A percentile compares a stretch with the other conserved stretches of the same genome.
phyloP scores from a whole-genome alignment of 306 rosid species.

The Vachellia collinsii region DNA sequence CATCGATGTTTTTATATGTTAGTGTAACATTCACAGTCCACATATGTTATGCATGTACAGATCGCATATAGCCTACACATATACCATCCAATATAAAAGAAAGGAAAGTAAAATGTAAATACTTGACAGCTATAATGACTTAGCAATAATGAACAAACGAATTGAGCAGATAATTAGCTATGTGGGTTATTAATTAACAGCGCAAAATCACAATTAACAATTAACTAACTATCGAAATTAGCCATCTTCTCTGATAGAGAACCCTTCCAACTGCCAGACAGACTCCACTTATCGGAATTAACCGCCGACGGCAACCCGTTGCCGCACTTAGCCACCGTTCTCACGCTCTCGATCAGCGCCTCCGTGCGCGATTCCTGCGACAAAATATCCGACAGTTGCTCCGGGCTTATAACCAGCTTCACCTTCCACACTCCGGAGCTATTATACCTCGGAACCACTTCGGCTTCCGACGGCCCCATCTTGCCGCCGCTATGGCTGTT shows the following conservation, averaged over 20 bases:
- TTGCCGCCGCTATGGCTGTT: conserved; percentile 3
- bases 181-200: background rate
- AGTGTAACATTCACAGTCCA: no score
- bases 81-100: background rate
- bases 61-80: background rate
- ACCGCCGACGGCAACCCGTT: conserved; percentile 49
- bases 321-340: conserved; percentile 85
- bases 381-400: conserved; percentile 76
- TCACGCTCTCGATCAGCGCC: conserved; percentile 75
- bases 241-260: conserved; percentile 33
- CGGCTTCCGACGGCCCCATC: conserved; percentile 51
- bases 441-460: conserved; percentile 64
- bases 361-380: conserved; percentile 67
- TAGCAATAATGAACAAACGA: background rate
- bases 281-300: conserved; percentile 71
- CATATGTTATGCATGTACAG: no score
- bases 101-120: background rate
- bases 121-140: background rate
- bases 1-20: no score
- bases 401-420: conserved; percentile 73
- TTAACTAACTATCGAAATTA: background rate
- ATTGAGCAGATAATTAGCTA: background rate
- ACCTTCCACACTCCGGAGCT: conserved; percentile 82
- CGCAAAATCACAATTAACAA: background rate
- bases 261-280: conserved; percentile 65